phyloP scores from a whole-genome alignment of 208 protist species.

The Acanthamoeba royreba region DNA sequence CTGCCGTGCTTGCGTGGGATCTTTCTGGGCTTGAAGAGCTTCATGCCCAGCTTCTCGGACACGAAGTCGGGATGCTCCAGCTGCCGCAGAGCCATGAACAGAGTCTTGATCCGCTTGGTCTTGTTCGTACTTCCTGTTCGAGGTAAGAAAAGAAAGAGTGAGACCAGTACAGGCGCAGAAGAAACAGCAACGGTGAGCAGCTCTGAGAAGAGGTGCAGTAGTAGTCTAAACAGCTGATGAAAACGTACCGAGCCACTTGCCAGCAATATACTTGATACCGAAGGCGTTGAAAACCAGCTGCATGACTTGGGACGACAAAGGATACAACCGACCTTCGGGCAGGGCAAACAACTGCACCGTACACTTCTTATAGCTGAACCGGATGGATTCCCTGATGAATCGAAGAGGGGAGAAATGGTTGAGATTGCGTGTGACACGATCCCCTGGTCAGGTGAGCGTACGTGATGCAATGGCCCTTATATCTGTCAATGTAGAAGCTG shows the following conservation, averaged over 20 bases:
- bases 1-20: not conserved
- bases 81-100: slow-evolving; percentile 1
- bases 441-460: not conserved
- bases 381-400: not conserved
- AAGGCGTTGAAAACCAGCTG: slow-evolving; percentile 12
- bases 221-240: not conserved
- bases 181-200: not conserved
- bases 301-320: not conserved
- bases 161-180: not conserved
- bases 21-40: slow-evolving; percentile 18
- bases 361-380: slow-evolving; percentile 1
- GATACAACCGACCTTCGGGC: not conserved
- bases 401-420: not conserved
- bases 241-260: not conserved
- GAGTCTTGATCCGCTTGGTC: not conserved
- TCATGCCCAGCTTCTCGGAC: slow-evolving; percentile 40
- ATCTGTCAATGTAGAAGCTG: slow-evolving; percentile 27
- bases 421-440: not conserved
- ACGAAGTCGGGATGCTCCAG: not conserved
- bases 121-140: slow-evolving; percentile 27
- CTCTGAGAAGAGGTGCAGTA: not conserved
- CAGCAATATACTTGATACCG: not conserved
- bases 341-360: not conserved
- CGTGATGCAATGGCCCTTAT: not conserved
- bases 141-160: not conserved